Conservation (phyloP, 257 asterid genomes). For the Mitragyna speciosa region DNA sequence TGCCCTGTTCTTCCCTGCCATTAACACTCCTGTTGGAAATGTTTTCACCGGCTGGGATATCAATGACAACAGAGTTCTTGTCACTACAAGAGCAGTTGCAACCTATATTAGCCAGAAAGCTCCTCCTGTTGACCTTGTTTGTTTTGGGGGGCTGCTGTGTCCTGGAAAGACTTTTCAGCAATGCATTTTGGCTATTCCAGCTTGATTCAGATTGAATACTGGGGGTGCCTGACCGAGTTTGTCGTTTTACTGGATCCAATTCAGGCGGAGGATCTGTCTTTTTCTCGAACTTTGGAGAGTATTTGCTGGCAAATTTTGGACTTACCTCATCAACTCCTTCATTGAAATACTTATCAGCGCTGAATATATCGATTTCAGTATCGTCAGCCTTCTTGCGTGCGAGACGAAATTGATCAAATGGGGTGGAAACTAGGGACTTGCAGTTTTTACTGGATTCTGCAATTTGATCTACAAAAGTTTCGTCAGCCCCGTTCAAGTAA, state of each 20-base stretch:
- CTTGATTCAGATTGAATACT: conserved; percentile 64
- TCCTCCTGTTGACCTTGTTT: conserved; percentile 35
- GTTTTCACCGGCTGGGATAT: conserved; percentile 19
- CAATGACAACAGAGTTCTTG: conserved; percentile 50
- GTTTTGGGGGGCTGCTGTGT: conserved; percentile 35
- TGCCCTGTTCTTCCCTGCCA: conserved; percentile 19
- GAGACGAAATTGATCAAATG: conserved; percentile 28
- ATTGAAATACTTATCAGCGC: conserved; percentile 76
- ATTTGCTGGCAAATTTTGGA: conserved; percentile 22
- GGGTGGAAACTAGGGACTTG: conserved; percentile 25
- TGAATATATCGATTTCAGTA: conserved; percentile 68
- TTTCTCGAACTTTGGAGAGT: conserved; percentile 11
- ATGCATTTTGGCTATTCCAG: conserved; percentile 53
- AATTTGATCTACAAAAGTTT: conserved; percentile 39
- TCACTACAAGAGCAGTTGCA: conserved; percentile 62
- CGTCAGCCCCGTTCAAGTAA: conserved; percentile 48
- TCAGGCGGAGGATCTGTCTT: conserved; percentile 37
- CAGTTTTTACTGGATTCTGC: conserved; percentile 26
- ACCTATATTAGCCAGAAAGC: conserved; percentile 53
- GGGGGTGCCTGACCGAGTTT: conserved; percentile 28
- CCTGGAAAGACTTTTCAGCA: conserved; percentile 38
- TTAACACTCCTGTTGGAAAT: conserved; percentile 16
- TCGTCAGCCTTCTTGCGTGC: conserved; percentile 42
- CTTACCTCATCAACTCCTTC: conserved; percentile 32
- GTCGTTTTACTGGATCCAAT: conserved; percentile 26